Evolutionary conservation across 2,329 filamentous ascomycete genomes (phyloP), one percentile per base, ranked within the genome.

Genomic region (Colletotrichum gloeosporioides): DNA sequence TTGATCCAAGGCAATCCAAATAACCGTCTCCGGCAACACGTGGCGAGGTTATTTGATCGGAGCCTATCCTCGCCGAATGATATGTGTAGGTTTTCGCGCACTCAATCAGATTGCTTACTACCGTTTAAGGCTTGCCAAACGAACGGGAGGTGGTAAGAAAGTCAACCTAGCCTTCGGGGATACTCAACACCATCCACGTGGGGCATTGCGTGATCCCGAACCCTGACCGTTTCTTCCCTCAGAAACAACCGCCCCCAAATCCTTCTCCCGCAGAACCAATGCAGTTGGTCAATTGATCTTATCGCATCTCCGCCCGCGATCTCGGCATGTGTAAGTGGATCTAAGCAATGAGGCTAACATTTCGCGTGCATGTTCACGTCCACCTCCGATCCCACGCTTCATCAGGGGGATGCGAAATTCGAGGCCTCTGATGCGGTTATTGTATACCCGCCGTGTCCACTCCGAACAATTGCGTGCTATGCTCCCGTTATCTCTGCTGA

Each of bases 201-300:
- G 72, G 72, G 72, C 31, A 74, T 70, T 70, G 72, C 72, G 72
- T 74, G 72, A 59, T 74, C 39, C 22, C 25, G 9, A n/a, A 71
- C 22, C 68, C 59, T 9, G 39, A 67, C 49, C 16, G 32, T 53
- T 61, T 53, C 34, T 34, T 34, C 27, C 49, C 61, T 25, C 36
- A 13, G 18, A 22, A 18, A 63, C 13, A 27, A 13, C 6, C 18
- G 16, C 29, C 31, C 29, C 65, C 53, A n/a, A 55, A 31, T 36
- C 25, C 65, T 57, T 73, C 44, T 13, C 15, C 53, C 8, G 32
- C 13, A 34, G 44, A 13, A 53, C n/a, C 22, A 16, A 15, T 31
- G 15, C 25, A 59, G 66, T 71, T 65, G 59, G 49, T 8, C 66
- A 65, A 22, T 55, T 16, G 44, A 44, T 61, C 29, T 61, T 66